These are phyloP conservation scores for Saksenaea oblongispora DNA, from an alignment of 371 early-diverging fungal genomes.

Conservation along the genomic window DNA sequence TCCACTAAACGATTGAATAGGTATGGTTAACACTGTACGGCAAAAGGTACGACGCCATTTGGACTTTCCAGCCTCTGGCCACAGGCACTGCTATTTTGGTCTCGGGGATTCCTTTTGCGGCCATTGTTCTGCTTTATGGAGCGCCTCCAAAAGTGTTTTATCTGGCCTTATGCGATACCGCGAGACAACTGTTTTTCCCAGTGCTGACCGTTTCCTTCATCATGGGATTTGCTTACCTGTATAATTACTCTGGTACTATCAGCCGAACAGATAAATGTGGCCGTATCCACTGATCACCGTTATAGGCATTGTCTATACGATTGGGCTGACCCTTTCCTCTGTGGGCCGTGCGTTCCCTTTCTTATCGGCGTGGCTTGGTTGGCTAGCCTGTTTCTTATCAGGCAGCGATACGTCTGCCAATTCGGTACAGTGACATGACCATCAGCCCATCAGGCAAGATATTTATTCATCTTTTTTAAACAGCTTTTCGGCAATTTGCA, in stretches of 20 bases:
- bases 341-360: slow-evolving; percentile 54
- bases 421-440: neutral
- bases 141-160: slow-evolving; percentile 27
- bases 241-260: slow-evolving; percentile 40
- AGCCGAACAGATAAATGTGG: neutral
- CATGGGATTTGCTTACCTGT: slow-evolving; percentile 53
- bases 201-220: slow-evolving; percentile 49
- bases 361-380: slow-evolving; percentile 54
- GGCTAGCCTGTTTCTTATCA: slow-evolving; percentile 54
- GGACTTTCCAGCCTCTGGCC: slow-evolving; percentile 52
- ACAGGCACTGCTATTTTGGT: slow-evolving; percentile 52
- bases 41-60: slow-evolving; percentile 46
- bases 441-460: neutral
- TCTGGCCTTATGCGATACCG: slow-evolving; percentile 27
- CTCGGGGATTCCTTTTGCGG: slow-evolving; percentile 28
- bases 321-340: slow-evolving; percentile 49
- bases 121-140: slow-evolving; percentile 36
- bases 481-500: slow-evolving; percentile 54
- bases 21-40: slow-evolving; percentile 46
- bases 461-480: neutral
- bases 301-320: slow-evolving; percentile 48
- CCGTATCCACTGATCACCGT: neutral
- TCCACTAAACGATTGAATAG: neutral
- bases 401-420: slow-evolving; percentile 54
- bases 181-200: slow-evolving; percentile 39